Evolutionary conservation across 345 rosid genomes (phyloP).

Genomic region (Brassica carinata): DNA sequence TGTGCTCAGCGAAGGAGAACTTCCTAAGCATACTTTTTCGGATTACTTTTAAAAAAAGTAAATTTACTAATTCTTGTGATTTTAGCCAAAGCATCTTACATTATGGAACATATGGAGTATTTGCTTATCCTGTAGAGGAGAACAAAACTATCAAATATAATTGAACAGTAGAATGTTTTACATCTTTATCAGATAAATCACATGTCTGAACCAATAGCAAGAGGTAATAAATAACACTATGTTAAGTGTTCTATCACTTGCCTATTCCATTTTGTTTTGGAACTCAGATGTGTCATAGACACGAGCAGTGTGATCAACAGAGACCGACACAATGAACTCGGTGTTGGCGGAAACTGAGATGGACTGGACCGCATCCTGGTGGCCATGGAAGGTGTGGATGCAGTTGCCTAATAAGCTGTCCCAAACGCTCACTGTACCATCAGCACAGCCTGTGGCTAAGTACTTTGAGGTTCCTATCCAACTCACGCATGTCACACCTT

Average conservation of each 20-base stretch:
- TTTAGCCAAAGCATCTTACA: too few species aligned
- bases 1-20: too few species aligned
- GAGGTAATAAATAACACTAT: slow-evolving; percentile 4
- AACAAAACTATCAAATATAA: background rate
- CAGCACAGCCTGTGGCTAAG: background rate
- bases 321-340: slow-evolving; percentile 64
- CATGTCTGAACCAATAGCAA: slow-evolving; percentile 1
- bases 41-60: too few species aligned
- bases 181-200: background rate
- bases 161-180: background rate
- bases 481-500: background rate
- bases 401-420: slow-evolving; percentile 64
- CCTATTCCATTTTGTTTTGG: slow-evolving; percentile 29
- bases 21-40: too few species aligned
- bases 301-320: slow-evolving; percentile 74
- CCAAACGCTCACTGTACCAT: background rate
- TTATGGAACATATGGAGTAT: too few species aligned
- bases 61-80: too few species aligned
- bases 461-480: background rate
- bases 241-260: slow-evolving; percentile 25
- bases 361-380: slow-evolving; percentile 56
- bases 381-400: slow-evolving; percentile 64
- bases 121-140: background rate
- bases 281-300: slow-evolving; percentile 72
- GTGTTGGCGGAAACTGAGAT: slow-evolving; percentile 52